Conservation (phyloP, 2,329 filamentous ascomycete species). For the Didymella pomorum region DNA sequence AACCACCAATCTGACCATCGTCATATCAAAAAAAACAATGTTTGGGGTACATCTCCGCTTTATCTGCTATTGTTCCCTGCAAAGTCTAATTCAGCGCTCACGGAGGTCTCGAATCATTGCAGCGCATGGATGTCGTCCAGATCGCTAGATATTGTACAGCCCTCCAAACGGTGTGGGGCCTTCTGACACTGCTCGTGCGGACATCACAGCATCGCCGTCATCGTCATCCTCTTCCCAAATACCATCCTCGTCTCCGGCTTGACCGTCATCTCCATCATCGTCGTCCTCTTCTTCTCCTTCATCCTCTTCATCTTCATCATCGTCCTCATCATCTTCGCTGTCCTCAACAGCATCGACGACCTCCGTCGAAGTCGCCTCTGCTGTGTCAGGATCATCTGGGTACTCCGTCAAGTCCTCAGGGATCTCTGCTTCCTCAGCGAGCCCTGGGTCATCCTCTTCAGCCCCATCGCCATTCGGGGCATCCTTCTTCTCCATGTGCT, state of each 20-base stretch:
- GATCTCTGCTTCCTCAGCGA: conserved; percentile 34
- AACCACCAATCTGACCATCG: not conserved
- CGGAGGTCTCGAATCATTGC: too few relatives aligned
- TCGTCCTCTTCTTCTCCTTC: conserved; percentile 29
- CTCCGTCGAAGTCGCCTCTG: conserved; percentile 34
- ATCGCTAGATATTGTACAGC: conserved; percentile 29
- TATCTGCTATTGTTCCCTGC: not conserved
- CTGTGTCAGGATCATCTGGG: conserved; percentile 40
- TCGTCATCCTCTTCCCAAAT: conserved; percentile 24
- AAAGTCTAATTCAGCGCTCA: not conserved
- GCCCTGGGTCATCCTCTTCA: conserved; percentile 18
- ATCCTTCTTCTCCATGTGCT: conserved; percentile 37
- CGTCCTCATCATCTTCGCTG: conserved; percentile 24
- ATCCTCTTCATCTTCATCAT: conserved; percentile 29
- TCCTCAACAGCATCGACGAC: conserved; percentile 26
- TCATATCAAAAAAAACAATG: not conserved
- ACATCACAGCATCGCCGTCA: conserved; percentile 24
- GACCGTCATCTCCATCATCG: conserved; percentile 24
- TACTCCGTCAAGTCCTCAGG: conserved; percentile 45
- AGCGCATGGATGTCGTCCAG: not conserved
- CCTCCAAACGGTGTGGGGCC: conserved; percentile 37
- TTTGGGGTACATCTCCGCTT: not conserved
- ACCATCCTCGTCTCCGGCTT: not conserved
- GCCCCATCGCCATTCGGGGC: not conserved
- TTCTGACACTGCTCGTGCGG: conserved; percentile 26